These are phyloP conservation scores for Aphelidium insulamus DNA, from an alignment of 371 early-diverging fungal genomes.

Conservation along the genomic window DNA sequence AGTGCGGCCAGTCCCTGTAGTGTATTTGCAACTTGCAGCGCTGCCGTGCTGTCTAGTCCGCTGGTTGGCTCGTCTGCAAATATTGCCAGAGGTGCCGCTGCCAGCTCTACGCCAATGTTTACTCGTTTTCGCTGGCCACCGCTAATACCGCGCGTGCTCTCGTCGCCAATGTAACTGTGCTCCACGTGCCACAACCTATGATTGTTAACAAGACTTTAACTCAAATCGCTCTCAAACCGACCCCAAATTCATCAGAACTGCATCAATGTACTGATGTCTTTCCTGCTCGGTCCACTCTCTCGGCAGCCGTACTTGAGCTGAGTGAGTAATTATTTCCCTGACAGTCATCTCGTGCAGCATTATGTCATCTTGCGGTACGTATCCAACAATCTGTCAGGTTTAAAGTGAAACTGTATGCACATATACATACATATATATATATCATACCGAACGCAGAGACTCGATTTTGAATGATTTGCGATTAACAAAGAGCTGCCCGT, in stretches of 20 bases:
- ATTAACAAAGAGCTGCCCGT: slow-evolving; percentile 33
- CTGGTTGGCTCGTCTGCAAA: slow-evolving; percentile 48
- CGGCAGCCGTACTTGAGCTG: slow-evolving; percentile 44
- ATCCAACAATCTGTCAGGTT: background rate
- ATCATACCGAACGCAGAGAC: slow-evolving; percentile 36
- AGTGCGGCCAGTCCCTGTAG: slow-evolving; percentile 27
- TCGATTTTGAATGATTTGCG: slow-evolving; percentile 25
- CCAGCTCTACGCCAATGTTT: slow-evolving; percentile 61
- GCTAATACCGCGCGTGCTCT: too few species aligned
- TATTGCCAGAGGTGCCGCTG: slow-evolving; percentile 27
- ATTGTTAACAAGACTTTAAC: too few species aligned
- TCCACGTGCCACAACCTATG: slow-evolving; percentile 33
- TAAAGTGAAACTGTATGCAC: background rate
- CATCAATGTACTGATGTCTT: slow-evolving; percentile 26
- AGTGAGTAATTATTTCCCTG: slow-evolving; percentile 21
- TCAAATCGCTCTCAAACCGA: too few species aligned
- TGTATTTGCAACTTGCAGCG: slow-evolving; percentile 33
- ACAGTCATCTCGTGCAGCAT: slow-evolving; percentile 15
- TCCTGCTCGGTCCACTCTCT: slow-evolving; percentile 14
- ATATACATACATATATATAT: slow-evolving; percentile 16
- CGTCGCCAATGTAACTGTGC: slow-evolving; percentile 42
- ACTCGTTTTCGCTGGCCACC: slow-evolving; percentile 76
- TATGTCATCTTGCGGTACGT: slow-evolving; percentile 14
- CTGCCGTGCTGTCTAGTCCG: slow-evolving; percentile 51
- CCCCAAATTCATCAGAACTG: too few species aligned